Conservation (phyloP, 2,329 filamentous ascomycete genomes). For the Leptoxyphium fumago region DNA sequence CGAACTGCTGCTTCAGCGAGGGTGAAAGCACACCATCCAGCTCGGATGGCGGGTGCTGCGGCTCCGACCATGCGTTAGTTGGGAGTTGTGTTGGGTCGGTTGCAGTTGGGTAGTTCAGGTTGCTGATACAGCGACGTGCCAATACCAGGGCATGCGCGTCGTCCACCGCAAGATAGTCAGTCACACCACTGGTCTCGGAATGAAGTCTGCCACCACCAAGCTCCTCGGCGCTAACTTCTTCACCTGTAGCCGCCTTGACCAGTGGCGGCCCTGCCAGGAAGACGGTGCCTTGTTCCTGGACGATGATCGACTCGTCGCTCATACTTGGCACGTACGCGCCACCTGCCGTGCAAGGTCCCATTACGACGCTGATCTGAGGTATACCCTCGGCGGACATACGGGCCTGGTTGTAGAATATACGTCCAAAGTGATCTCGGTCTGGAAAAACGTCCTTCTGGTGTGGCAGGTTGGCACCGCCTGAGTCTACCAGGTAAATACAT, state of each 20-base stretch:
- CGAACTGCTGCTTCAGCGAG: slow-evolving; percentile 73
- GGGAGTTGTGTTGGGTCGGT: slow-evolving; percentile 18
- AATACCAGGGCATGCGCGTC: slow-evolving; percentile 84
- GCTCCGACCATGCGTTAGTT: slow-evolving; percentile 46
- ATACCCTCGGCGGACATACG: slow-evolving; percentile 81
- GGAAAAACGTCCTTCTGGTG: slow-evolving; percentile 95
- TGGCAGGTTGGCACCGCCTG: slow-evolving; percentile 84
- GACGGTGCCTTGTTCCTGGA: slow-evolving; percentile 89
- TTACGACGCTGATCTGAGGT: slow-evolving; percentile 86
- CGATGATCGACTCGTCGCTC: slow-evolving; percentile 96
- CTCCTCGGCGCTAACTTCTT: slow-evolving; percentile 80
- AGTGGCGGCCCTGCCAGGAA: slow-evolving; percentile 89
- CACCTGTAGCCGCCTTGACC: slow-evolving; percentile 90
- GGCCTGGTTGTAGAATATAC: slow-evolving; percentile 97
- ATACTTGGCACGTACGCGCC: slow-evolving; percentile 94
- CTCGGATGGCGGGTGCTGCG: slow-evolving; percentile 65
- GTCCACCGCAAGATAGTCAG: slow-evolving; percentile 87
- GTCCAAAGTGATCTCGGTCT: slow-evolving; percentile 85
- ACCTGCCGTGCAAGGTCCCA: slow-evolving; percentile 93
- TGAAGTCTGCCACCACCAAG: slow-evolving; percentile 83
- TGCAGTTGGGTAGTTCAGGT: slow-evolving; percentile 68
- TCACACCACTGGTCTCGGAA: slow-evolving; percentile 79
- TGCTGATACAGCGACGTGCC: slow-evolving; percentile 67
- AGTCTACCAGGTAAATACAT: slow-evolving; percentile 93
- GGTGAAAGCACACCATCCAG: slow-evolving; percentile 79